A percentile compares a stretch with the other conserved stretches of the same genome.
These are phyloP conservation scores for Calonectria montana DNA, from an alignment of 2,329 filamentous ascomycete genomes.

Conservation along the genomic window DNA sequence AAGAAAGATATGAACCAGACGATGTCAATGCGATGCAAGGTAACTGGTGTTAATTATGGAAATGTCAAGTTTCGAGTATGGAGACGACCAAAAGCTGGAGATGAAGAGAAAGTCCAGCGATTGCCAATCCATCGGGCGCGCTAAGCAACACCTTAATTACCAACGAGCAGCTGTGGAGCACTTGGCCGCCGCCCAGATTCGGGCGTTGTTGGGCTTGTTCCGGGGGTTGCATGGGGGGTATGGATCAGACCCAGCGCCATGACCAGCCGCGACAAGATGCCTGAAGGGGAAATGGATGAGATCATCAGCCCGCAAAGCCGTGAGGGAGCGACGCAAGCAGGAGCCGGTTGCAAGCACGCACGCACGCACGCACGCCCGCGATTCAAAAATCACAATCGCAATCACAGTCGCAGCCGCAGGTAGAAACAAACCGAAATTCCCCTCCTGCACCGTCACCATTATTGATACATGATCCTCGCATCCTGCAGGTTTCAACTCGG, in stretches of 20 bases:
- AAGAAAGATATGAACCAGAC: not conserved
- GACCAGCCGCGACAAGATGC: not conserved
- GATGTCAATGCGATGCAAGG: not conserved
- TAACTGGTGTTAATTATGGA: not conserved
- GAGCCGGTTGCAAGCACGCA: not conserved
- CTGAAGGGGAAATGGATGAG: not conserved
- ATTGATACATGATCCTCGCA: not conserved
- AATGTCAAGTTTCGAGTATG: conserved; percentile 3
- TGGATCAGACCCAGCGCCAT: not conserved
- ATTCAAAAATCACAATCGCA: not conserved
- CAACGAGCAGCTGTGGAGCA: conserved; percentile 1
- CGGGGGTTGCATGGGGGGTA: conserved; percentile 5
- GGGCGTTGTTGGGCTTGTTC: conserved; percentile 2
- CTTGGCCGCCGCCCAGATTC: not conserved
- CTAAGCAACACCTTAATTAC: conserved; percentile 20
- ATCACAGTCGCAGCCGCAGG: not conserved
- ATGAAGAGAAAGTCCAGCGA: not conserved
- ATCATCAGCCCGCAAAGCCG: not conserved
- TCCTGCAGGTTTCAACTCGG: conserved; percentile 3
- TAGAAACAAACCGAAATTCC: not conserved
- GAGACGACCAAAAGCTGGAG: not conserved
- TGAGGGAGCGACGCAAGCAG: not conserved
- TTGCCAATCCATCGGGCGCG: conserved; percentile 17
- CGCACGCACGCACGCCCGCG: not conserved
- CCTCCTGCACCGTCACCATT: not conserved